Evolutionary conservation across 2,329 filamentous ascomycete species (phyloP).

Genomic region (Alternaria sp.): DNA sequence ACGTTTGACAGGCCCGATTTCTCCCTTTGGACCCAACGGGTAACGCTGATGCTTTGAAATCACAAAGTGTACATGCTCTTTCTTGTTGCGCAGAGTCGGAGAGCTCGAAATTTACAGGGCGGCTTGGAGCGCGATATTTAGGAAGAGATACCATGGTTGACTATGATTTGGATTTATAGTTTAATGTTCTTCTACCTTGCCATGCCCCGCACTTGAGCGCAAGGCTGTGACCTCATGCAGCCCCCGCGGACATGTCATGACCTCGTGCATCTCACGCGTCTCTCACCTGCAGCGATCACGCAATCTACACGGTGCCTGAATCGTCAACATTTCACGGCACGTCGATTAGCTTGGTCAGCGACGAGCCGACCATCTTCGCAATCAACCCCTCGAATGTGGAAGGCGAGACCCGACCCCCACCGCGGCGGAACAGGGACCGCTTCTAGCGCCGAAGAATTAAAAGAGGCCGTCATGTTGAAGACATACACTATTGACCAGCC

Average conservation of each 20-base stretch:
- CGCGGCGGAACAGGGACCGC: conserved; percentile 30
- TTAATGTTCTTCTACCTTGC: conserved; percentile 2
- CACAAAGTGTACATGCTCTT: neutral
- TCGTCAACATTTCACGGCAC: conserved; percentile 10
- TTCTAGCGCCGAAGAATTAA: conserved; percentile 40
- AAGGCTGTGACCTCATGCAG: conserved; percentile 25
- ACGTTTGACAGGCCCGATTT: conserved; percentile 5
- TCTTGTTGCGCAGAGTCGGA: neutral
- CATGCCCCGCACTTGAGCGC: conserved; percentile 18
- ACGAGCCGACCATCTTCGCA: conserved; percentile 20
- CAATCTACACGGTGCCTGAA: conserved; percentile 9
- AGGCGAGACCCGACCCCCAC: conserved; percentile 31
- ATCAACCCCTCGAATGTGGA: conserved; percentile 29
- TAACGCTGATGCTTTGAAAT: conserved; percentile 18
- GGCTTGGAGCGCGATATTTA: conserved; percentile 10
- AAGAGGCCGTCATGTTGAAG: conserved; percentile 43
- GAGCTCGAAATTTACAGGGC: neutral
- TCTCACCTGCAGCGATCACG: conserved; percentile 22
- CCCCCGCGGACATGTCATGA: conserved; percentile 30
- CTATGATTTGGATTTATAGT: conserved; percentile 5
- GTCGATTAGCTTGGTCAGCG: conserved; percentile 10
- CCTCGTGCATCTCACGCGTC: conserved; percentile 20
- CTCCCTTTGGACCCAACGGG: conserved; percentile 8
- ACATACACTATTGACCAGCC: conserved; percentile 38
- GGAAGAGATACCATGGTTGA: conserved; percentile 22